Evolutionary conservation across 2,329 filamentous ascomycete genomes (phyloP).

Genomic region (Pyricularia pennisetigena): DNA sequence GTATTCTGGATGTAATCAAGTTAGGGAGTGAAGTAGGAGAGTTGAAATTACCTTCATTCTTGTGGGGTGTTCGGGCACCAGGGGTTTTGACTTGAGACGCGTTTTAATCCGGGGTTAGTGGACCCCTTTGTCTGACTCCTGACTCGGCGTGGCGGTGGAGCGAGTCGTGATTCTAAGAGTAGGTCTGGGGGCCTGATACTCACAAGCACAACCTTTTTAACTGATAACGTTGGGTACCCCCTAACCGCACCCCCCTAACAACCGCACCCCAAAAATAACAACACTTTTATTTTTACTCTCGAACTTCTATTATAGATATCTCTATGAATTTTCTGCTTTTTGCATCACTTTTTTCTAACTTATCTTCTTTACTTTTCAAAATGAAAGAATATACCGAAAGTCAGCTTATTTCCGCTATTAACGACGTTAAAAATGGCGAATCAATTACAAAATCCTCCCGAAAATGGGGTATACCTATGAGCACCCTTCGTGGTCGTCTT

Average conservation of each 20-base stretch:
- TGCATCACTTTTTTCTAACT: neutral
- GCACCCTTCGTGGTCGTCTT: slow-evolving; percentile 1
- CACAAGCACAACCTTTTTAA: too few relatives aligned
- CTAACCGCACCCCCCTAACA: too few relatives aligned
- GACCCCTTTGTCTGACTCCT: too few relatives aligned
- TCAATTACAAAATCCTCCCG: slow-evolving; percentile 2
- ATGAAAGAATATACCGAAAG: neutral
- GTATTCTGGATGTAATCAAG: too few relatives aligned
- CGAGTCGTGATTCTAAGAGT: too few relatives aligned
- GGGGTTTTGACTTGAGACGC: too few relatives aligned
- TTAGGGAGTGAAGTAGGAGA: too few relatives aligned
- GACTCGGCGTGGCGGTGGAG: too few relatives aligned
- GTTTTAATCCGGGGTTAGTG: too few relatives aligned
- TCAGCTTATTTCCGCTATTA: neutral
- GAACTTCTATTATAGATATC: neutral
- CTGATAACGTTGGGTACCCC: neutral
- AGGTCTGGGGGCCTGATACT: too few relatives aligned
- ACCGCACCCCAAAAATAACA: neutral
- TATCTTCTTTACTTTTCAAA: neutral
- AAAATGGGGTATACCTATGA: neutral
- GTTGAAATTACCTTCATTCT: too few relatives aligned
- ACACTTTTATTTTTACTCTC: neutral
- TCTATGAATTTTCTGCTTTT: neutral
- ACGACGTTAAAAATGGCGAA: neutral
- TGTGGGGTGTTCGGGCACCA: too few relatives aligned